phyloP scores from a whole-genome alignment of 495 filamentous ascomycete genomes.

The Trichoderma asperelloides region DNA sequence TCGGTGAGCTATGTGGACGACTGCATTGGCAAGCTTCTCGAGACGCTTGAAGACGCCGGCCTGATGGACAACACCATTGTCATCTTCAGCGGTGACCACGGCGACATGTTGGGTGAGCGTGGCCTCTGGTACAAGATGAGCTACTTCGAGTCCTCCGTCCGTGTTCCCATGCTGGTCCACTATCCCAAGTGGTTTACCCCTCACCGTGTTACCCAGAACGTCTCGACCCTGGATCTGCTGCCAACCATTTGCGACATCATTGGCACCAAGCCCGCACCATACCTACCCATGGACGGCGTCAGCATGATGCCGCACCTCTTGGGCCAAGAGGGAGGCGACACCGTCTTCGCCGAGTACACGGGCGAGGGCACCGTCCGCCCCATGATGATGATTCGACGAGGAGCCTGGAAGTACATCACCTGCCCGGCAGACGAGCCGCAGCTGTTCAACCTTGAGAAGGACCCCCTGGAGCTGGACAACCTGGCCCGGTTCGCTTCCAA shows the following conservation, averaged over 20 bases:
- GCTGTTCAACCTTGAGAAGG: constrained; percentile 63
- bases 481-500: constrained; percentile 39
- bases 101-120: constrained; percentile 86
- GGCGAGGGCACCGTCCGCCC: constrained; percentile 80
- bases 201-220: constrained; percentile 63
- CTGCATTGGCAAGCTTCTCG: constrained; percentile 69
- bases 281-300: constrained; percentile 67
- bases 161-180: constrained; percentile 72
- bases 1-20: constrained; percentile 85
- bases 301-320: constrained; percentile 64
- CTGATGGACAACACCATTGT: constrained; percentile 76
- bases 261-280: constrained; percentile 49
- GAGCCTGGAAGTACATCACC: constrained; percentile 73
- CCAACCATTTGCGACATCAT: constrained; percentile 78
- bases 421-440: constrained; percentile 72
- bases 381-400: constrained; percentile 83
- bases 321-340: constrained; percentile 54
- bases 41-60: constrained; percentile 61
- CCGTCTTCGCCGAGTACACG: constrained; percentile 80
- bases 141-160: constrained; percentile 76
- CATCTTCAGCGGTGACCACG: constrained; percentile 82
- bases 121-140: constrained; percentile 94
- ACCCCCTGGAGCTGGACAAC: constrained; percentile 68
- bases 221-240: constrained; percentile 78
- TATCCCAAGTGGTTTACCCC: constrained; percentile 58